Base-by-base conservation (phyloP, 257 asterid genomes). In the Penstemon davidsonii region DNA sequence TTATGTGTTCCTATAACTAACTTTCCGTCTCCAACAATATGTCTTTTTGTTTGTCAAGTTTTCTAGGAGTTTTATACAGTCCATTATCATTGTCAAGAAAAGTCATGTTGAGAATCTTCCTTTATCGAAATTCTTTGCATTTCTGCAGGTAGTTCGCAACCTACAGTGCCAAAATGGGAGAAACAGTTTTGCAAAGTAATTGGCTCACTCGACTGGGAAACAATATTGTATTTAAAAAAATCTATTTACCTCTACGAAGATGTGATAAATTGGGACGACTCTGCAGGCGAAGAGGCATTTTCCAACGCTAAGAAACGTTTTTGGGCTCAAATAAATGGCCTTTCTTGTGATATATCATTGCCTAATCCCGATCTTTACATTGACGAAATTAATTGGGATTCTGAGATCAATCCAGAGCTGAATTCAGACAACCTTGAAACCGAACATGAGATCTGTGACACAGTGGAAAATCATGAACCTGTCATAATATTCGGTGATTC, bases 271-370 rank as follows among this genome's bases (percentile, higher is more conserved):
- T 90, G 97, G 97, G 66, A 90, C 13, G 96, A 85, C 80, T 90
- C 92, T 11, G 96, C 94, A 8, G 95, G 84, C 38, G 82, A 85
- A 75, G 95, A 86, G 64, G 95, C 95, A 4, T 85, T 90, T 66
- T 63, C 54, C 18, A 78, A 73, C 39, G 96, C 96, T 4, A 90
- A 88, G 77, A 80, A 69, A 36, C 83, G 91, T n/a, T 90, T 80
- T 78, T 88, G 87, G 87, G 86, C 92, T 5, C 71, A 85, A 55
- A 72, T 73, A 50, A 82, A 79, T 5, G 88, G 90, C 41, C 60
- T 73, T 60, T 80, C 86, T 10, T 88, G 89, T 51, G 82, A 79
- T 36, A 39, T 69, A 57, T 33, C 81, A 2, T 44, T 71, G 71
- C 97, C 96, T 3, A 82, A 82, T 74, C 95, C 90, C 0, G 75